Percentiles rank a stretch among this genome's conserved stretches.
Conservation (phyloP, 2,329 filamentous ascomycete genomes). For the Colletotrichum eremochloae region DNA sequence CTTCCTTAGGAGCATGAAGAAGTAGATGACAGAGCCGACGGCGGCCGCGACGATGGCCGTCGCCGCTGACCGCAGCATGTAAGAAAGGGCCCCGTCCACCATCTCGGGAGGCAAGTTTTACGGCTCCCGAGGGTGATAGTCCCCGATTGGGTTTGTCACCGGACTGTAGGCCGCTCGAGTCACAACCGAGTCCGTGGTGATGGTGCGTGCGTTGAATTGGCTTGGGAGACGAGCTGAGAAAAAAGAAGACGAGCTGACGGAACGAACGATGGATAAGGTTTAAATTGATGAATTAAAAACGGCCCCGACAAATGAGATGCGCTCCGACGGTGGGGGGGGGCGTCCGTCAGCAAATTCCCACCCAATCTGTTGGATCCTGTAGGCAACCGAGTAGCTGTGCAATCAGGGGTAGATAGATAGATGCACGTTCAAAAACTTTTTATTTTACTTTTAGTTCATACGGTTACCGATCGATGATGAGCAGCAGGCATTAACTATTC, state of each 20-base stretch:
- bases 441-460: too few relatives aligned
- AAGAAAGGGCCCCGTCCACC: slow-evolving; percentile 17
- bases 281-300: background rate
- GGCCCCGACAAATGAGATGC: background rate
- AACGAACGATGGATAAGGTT: background rate
- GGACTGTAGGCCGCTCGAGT: background rate
- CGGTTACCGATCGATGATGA: too few relatives aligned
- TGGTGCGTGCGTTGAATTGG: background rate
- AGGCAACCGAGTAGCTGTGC: background rate
- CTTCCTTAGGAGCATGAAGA: slow-evolving; percentile 22
- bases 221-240: background rate
- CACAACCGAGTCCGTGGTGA: background rate
- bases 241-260: too few relatives aligned
- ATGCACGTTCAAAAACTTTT: too few relatives aligned
- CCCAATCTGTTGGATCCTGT: background rate
- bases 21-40: slow-evolving; percentile 13
- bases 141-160: background rate
- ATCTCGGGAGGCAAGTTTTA: background rate
- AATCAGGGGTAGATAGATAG: background rate
- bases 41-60: slow-evolving; percentile 11
- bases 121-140: background rate
- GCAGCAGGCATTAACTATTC: too few relatives aligned
- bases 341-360: background rate
- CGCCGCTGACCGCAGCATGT: slow-evolving; percentile 7
- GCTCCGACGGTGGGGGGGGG: background rate